phyloP scores from a whole-genome alignment of 805 yeast species.

The Saccharomycopsis fodiens region DNA sequence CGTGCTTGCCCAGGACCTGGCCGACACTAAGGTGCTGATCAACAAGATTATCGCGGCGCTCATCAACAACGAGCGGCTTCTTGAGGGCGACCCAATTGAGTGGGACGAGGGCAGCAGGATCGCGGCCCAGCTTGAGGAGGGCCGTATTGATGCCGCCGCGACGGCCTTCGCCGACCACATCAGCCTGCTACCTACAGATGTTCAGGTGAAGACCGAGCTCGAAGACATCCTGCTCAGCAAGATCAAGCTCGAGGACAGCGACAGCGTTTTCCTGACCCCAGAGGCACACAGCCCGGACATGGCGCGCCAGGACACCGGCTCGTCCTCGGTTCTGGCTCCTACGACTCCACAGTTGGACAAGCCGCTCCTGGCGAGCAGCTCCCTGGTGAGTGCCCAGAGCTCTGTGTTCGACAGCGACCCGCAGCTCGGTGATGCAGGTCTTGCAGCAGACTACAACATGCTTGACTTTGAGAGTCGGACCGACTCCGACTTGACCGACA shows the following conservation, averaged over 20 bases:
- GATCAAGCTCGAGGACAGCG: background rate
- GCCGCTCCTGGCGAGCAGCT: background rate
- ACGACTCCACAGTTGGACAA: background rate
- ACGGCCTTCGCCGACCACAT: constrained; percentile 31
- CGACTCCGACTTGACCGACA: constrained; percentile 3
- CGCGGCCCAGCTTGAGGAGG: constrained; percentile 31
- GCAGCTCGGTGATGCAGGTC: background rate
- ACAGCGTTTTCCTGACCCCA: background rate
- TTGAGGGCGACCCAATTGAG: constrained; percentile 34
- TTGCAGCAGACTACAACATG: background rate
- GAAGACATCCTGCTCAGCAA: background rate
- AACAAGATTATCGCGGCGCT: constrained; percentile 40
- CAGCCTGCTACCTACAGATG: background rate
- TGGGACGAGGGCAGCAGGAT: constrained; percentile 39
- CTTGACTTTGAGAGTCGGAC: background rate
- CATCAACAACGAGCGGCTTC: constrained; percentile 33
- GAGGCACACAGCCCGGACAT: background rate
- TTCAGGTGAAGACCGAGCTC: constrained; percentile 1
- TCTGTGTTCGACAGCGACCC: background rate
- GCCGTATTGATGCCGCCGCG: constrained; percentile 23
- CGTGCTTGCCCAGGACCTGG: background rate
- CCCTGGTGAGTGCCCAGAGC: background rate
- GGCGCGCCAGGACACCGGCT: background rate
- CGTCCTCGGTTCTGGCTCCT: background rate
- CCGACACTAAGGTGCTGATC: constrained; percentile 26